Conservation (phyloP, 2,329 filamentous ascomycete genomes). For the Fusarium haematococcum region DNA sequence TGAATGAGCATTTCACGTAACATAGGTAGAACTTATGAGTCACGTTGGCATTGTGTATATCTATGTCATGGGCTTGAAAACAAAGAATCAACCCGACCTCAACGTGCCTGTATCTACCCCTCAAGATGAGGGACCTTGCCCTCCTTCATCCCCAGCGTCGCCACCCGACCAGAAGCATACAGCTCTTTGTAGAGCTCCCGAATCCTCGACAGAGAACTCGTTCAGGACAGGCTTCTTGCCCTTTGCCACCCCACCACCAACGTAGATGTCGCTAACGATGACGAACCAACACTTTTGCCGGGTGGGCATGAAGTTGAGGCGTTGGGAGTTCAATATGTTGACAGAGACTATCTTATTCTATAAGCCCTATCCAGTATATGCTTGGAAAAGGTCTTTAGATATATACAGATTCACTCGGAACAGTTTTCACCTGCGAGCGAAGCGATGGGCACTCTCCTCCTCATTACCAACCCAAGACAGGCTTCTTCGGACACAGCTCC, state of each 20-base stretch:
- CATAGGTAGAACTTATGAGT: too few relatives aligned
- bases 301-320: not conserved
- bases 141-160: not conserved
- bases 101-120: not conserved
- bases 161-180: not conserved
- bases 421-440: not conserved
- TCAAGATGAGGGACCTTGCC: not conserved
- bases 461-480: not conserved
- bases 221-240: not conserved
- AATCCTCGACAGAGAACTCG: not conserved
- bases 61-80: not conserved
- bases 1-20: too few relatives aligned
- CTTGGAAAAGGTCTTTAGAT: not conserved
- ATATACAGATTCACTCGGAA: not conserved
- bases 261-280: constrained; percentile 37
- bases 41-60: not conserved
- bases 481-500: not conserved
- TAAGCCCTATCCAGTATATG: not conserved
- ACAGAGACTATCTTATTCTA: not conserved
- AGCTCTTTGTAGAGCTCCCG: not conserved
- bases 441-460: not conserved
- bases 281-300: constrained; percentile 10
- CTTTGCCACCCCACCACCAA: not conserved
- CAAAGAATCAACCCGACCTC: not conserved
- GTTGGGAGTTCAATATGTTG: not conserved